Base-by-base conservation (phyloP, 169 alveolate species). In the Cystoisospora suis region DNA sequence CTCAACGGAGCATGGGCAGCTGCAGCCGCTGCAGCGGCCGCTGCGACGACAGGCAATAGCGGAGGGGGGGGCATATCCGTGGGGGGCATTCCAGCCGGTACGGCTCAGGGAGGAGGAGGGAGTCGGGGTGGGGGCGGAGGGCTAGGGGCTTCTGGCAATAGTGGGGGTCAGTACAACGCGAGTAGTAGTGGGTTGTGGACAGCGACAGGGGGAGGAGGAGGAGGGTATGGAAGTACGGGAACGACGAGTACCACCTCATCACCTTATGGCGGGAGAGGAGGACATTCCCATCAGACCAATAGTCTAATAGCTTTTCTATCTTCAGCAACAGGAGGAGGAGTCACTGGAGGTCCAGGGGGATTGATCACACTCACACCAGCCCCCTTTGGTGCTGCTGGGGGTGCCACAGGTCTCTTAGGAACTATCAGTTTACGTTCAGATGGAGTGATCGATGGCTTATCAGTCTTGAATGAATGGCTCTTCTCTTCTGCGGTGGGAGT, bases 1-100 rank as follows among this genome's bases (percentile, higher is more conserved):
- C 83, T 72, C 32, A n/a, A 40, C 1, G 83, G 83, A 34, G 32
- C 83, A 34, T 72, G 83, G 83, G 83, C 83, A 6, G 83, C 83
- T 17, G 32, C 32, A 17, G 83, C 83, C 32, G 83, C 56, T 0
- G 83, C 83, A 6, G 83, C 83, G 17, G 38, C 56, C 56, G 65
- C 65, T 12, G 65, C 65, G 65, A 53, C 23, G 65, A 23, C 29
- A 23, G 23, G 65, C 65, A 53, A 23, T 23, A 53, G 65, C 65
- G 23, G 23, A 12, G 23, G 65, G 29, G 65, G 65, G 12, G 65
- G 65, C 12, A 23, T 23, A 12, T 12, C 23, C 23, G 65, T 12
- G 23, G 65, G 65, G 23, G 23, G 65, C 65, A 23, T 53, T 12
- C 65, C 23, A 15, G 23, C 23, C 12, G 65, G 65, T 53, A 23